Evolutionary conservation across 345 rosid genomes (phyloP), one percentile per base, ranked within the genome.

Genomic region (Ricinus communis): DNA sequence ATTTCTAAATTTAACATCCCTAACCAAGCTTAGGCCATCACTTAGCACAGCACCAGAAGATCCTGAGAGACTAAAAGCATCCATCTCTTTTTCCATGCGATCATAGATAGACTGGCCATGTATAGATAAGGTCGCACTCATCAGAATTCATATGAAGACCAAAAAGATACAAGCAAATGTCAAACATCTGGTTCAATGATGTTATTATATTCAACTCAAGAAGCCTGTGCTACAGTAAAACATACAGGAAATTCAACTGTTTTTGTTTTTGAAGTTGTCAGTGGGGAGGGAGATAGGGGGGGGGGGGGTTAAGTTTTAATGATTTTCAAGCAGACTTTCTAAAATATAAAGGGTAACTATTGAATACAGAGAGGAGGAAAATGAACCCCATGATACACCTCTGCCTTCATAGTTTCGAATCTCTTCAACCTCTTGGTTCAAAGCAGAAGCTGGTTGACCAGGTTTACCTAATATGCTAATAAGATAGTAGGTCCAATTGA

Each of bases 21-120:
- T 78, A 65, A 62, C 71, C 66, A 76, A 57, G 47, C 61, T 74
- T 41, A 38, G 56, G 63, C 82, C 80, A 55, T 78, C 86, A 76
- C 74, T 77, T 33, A 13, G 67, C 52, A 52, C 52, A 24, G 52
- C 49, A 78, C 81, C 70, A 40, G 81, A 77, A 66, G 93, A 80
- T 49, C 83, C 81, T 46, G 85, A 84, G 52, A 82, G 81, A 78
- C 77, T 85, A 74, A 86, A 83, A 38, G 83, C 78, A 65, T 82
- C 93, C 74, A 84, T 67, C 79, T 94, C 98, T 80, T 90, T 94
- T 71, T 87, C 97, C 72, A 91, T 36, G 38, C 71, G 87, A 81
- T 87, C 90, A 76, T 86, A 90, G 53, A 94, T 65, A 66, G 85
- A 93, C 98, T 94, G 77, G 62, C 71, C 73, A 80, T 76, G 40